Percentiles rank a stretch among this genome's conserved stretches.
These are phyloP conservation scores for Furcasterigmium sp. DNA, from an alignment of 2,329 filamentous ascomycete species.

Conservation along the genomic window DNA sequence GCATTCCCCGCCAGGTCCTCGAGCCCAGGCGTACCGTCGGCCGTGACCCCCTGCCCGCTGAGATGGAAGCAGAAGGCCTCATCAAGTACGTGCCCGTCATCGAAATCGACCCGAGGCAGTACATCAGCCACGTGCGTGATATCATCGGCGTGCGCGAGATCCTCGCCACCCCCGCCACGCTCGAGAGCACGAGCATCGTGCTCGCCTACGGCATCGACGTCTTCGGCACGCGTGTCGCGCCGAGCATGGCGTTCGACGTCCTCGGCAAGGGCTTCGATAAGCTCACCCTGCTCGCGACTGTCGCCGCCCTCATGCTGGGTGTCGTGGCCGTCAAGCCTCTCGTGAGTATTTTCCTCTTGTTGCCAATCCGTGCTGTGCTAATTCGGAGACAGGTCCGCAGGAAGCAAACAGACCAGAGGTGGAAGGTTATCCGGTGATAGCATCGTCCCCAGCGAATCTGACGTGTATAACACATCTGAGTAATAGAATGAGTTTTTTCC, in stretches of 20 bases:
- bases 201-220: slow-evolving; percentile 86
- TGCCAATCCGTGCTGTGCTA: slow-evolving; percentile 2
- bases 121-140: slow-evolving; percentile 77
- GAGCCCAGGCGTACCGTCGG: slow-evolving; percentile 84
- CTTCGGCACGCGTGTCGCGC: slow-evolving; percentile 81
- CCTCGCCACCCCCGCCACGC: slow-evolving; percentile 67
- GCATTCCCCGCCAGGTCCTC: slow-evolving; percentile 71
- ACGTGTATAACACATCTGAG: neutral
- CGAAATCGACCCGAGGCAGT: slow-evolving; percentile 76
- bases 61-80: slow-evolving; percentile 75
- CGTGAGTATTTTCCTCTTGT: slow-evolving; percentile 45
- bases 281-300: slow-evolving; percentile 75
- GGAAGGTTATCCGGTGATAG: slow-evolving; percentile 36
- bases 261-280: slow-evolving; percentile 93
- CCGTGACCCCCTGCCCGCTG: slow-evolving; percentile 73
- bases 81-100: slow-evolving; percentile 69
- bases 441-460: neutral
- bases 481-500: neutral
- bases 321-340: slow-evolving; percentile 78
- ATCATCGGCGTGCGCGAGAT: slow-evolving; percentile 71
- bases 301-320: slow-evolving; percentile 71
- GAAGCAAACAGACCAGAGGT: slow-evolving; percentile 64
- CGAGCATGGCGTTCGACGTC: slow-evolving; percentile 86
- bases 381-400: slow-evolving; percentile 51
- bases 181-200: slow-evolving; percentile 89